Percentiles rank a stretch among this genome's conserved stretches.
phyloP scores from a whole-genome alignment of 495 filamentous ascomycete species.

The Daldinia bambusicola region DNA sequence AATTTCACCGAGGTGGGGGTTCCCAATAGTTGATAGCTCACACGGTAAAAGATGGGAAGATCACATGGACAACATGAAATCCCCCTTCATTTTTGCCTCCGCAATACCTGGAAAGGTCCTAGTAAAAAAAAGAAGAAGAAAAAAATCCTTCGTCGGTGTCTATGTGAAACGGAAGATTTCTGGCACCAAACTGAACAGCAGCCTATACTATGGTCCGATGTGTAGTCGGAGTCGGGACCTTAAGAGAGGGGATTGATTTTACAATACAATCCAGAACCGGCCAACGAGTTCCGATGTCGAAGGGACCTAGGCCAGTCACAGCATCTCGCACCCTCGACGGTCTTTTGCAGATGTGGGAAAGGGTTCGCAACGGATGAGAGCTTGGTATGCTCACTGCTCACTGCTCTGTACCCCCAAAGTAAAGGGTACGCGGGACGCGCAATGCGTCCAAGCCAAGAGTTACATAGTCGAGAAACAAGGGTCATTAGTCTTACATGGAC shows the following conservation, averaged over 20 bases:
- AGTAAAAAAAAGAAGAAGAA: neutral
- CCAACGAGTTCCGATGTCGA: constrained; percentile 44
- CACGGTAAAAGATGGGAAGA: constrained; percentile 3
- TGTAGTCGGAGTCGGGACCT: constrained; percentile 16
- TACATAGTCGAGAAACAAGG: constrained; percentile 13
- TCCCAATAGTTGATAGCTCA: constrained; percentile 12
- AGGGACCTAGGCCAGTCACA: constrained; percentile 26
- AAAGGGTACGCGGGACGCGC: constrained; percentile 40
- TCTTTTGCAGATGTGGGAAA: constrained; percentile 38
- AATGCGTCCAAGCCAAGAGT: constrained; percentile 32
- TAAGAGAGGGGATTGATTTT: constrained; percentile 20
- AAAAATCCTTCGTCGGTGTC: constrained; percentile 4
- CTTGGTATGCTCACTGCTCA: neutral
- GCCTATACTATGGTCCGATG: constrained; percentile 5
- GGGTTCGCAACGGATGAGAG: constrained; percentile 38
- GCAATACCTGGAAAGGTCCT: neutral
- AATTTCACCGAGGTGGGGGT: constrained; percentile 40
- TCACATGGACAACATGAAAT: constrained; percentile 5
- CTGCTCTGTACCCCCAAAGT: constrained; percentile 35
- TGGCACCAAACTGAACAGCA: neutral
- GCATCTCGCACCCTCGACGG: constrained; percentile 14
- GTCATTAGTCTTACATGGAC: constrained; percentile 30
- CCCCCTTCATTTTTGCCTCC: neutral
- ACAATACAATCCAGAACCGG: constrained; percentile 17
- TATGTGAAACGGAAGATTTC: constrained; percentile 1